These are phyloP conservation scores for Debaryomyces subglobosus DNA, from an alignment of 1,139 yeast species.

Conservation along the genomic window DNA sequence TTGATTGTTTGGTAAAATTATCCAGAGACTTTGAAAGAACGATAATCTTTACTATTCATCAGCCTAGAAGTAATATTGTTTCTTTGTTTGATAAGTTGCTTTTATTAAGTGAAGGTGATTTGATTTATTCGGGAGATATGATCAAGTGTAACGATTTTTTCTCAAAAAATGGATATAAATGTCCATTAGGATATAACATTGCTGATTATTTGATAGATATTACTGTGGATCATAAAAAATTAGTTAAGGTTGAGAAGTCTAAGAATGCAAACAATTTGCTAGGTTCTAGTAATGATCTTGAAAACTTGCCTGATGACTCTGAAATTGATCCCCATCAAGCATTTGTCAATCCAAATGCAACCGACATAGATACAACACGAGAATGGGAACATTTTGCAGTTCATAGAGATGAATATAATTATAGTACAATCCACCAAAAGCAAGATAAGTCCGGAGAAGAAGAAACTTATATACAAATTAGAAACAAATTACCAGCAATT, in stretches of 20 bases:
- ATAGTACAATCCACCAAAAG: conserved; percentile 22
- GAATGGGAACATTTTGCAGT: conserved; percentile 91
- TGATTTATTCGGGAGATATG: conserved; percentile 87
- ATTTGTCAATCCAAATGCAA: conserved; percentile 26
- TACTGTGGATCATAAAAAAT: conserved; percentile 64
- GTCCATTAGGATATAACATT: conserved; percentile 89
- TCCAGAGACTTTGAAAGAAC: conserved; percentile 85
- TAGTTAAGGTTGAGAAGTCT: conserved; percentile 23
- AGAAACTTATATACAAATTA: conserved; percentile 34
- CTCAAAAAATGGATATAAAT: conserved; percentile 70
- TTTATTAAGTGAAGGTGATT: conserved; percentile 79
- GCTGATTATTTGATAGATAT: conserved; percentile 93
- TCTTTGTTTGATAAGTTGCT: conserved; percentile 83
- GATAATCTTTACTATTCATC: conserved; percentile 90
- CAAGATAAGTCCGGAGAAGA: conserved; percentile 27
- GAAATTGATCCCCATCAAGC: conserved; percentile 42
- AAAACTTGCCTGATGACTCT: conserved; percentile 26
- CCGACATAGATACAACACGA: conserved; percentile 60
- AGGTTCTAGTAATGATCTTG: conserved; percentile 21
- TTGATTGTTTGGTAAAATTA: conserved; percentile 79
- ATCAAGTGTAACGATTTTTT: conserved; percentile 73
- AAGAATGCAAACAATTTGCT: conserved; percentile 20
- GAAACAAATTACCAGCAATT: conserved; percentile 40
- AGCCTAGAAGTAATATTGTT: conserved; percentile 96
- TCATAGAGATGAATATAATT: conserved; percentile 72